Base-by-base conservation (phyloP, 768 basidiomycete genomes). In the Tulasnella sp. region DNA sequence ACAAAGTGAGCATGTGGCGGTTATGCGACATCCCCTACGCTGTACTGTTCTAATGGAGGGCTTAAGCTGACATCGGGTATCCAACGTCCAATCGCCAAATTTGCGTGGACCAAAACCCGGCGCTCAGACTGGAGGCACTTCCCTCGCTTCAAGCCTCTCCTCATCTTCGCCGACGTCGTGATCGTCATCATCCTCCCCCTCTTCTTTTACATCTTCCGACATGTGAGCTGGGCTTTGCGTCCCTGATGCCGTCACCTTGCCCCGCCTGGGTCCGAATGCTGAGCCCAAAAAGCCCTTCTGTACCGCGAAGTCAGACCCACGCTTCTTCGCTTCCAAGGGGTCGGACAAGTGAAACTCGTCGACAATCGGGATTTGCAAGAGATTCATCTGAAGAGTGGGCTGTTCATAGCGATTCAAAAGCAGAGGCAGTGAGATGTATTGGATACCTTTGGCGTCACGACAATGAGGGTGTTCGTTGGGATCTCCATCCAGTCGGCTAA, bases 401-500 rank as follows among this genome's bases (percentile, higher is more conserved):
- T 11, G 12, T 11, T 11, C 11, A 49, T 11, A 25, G 49, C 11
- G 24, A 49, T 11, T 53, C 54, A 60, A 62, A 12, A 11, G 12
- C 49, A 46, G 52, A 17, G 43, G 10, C 8, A 17, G n/a, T 24
- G 9, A 17, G 17, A 27, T 21, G n/a, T 7, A 21, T 49, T 81
- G 94, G 92, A 76, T 38, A 38, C 34, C 17, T 43, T 30, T 22
- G 21, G 24, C 11, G 21, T 50, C 61, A 17, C 17, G 59, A 59
- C 60, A 22, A 92, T 84, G 85, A 97, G 87, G 63, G 89, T 84
- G 70, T 99, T 97, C 11, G 91, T 94, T 69, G 86, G 87, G 66
- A 99, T 93, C 70, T 97, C 96, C 85, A 97, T 93, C 96, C 96
- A 99, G 70, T 99, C 96, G 52, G 91, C 90, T 83, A 63, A 43